These are phyloP conservation scores for Moniliophthora roreri DNA, from an alignment of 1,284 basidiomycete species.

Conservation along the genomic window DNA sequence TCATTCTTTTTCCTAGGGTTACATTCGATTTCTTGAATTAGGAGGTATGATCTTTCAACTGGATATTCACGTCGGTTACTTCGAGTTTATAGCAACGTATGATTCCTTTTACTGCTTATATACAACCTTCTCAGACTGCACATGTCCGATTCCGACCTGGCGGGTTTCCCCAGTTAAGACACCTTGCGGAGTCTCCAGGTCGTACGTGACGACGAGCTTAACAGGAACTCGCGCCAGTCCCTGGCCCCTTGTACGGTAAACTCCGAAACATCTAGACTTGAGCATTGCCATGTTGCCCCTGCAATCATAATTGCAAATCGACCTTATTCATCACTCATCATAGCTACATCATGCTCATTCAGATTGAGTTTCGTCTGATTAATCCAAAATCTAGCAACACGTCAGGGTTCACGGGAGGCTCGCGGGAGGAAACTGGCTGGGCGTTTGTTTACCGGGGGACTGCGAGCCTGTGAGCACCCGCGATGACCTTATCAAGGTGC, in stretches of 20 bases:
- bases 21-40: slow-evolving; percentile 56
- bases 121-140: neutral
- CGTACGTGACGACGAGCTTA: neutral
- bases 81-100: no score
- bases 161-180: neutral
- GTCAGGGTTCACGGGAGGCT: no score
- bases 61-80: no score
- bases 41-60: neutral
- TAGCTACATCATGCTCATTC: neutral
- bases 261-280: neutral
- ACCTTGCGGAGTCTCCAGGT: neutral
- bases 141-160: no score
- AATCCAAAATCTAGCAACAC: slow-evolving; percentile 4
- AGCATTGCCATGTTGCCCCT: neutral
- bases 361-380: slow-evolving; percentile 8
- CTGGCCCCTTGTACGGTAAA: neutral
- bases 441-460: no score
- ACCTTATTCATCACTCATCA: neutral
- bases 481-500: no score
- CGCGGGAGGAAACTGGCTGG: no score
- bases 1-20: slow-evolving; percentile 35
- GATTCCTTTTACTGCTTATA: neutral
- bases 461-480: no score
- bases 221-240: neutral
- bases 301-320: neutral